These are phyloP conservation scores for Aechmea fasciata DNA, from an alignment of 176 grass and related monocot genomes.

Conservation along the genomic window DNA sequence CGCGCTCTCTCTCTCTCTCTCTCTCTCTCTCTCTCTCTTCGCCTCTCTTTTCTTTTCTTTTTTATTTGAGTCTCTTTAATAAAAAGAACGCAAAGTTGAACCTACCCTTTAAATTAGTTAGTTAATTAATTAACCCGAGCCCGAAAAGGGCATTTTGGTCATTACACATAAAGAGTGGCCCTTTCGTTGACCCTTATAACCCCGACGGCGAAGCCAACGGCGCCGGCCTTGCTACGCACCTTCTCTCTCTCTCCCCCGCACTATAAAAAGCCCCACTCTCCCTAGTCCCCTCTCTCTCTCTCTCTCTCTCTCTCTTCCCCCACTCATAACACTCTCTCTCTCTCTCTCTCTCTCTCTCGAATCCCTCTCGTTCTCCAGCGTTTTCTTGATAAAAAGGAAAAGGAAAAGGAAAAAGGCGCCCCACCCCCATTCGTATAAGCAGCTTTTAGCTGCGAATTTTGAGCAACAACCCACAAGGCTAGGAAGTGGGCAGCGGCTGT, in stretches of 20 bases:
- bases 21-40: no score
- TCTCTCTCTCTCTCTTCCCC: constrained; percentile 25
- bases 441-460: no score
- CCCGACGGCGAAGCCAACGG: constrained; percentile 68
- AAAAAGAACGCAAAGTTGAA: neutral
- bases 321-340: neutral
- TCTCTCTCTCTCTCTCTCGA: neutral
- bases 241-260: neutral
- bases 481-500: no score
- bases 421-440: no score
- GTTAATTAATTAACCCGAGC: neutral
- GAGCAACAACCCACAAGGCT: no score
- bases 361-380: neutral
- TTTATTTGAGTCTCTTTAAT: no score
- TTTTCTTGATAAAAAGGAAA: no score
- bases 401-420: no score
- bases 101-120: neutral
- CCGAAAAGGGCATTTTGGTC: constrained; percentile 8
- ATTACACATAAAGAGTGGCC: neutral
- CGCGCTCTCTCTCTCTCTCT: no score
- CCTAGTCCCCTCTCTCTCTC: constrained; percentile 18
- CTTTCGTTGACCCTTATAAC: constrained; percentile 55
- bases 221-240: constrained; percentile 32
- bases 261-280: constrained; percentile 42
- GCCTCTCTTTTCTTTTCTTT: no score